phyloP scores from a whole-genome alignment of 163 green algal species.

The Scenedesmus sp. region DNA sequence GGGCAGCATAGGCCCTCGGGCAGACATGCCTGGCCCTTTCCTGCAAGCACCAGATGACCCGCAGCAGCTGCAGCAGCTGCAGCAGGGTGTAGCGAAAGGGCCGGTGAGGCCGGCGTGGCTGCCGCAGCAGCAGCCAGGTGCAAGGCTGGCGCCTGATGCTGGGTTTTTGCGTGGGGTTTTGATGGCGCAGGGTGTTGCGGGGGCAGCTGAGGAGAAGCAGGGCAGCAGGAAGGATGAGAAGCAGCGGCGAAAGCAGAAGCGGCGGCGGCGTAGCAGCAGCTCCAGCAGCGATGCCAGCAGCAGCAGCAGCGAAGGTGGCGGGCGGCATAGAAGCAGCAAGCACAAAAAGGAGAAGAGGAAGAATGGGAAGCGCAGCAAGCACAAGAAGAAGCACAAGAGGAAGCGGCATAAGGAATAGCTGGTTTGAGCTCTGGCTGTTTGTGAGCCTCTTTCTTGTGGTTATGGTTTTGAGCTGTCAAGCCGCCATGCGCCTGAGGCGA shows the following conservation, averaged over 20 bases:
- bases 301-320: not conserved
- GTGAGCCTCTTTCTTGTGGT: no score
- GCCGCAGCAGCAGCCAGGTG: not conserved
- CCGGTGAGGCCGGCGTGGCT: slow-evolving; percentile 41
- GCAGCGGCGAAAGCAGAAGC: not conserved
- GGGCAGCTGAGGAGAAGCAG: not conserved
- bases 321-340: not conserved
- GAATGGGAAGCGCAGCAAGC: not conserved
- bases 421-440: not conserved
- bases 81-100: not conserved
- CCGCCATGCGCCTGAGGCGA: no score
- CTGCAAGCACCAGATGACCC: slow-evolving; percentile 7
- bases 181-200: slow-evolving; percentile 9
- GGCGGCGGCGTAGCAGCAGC: not conserved
- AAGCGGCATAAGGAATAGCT: not conserved
- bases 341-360: no score
- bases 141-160: not conserved
- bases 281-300: not conserved
- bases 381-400: slow-evolving; percentile 16
- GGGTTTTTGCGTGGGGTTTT: slow-evolving; percentile 41
- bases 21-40: slow-evolving; percentile 37
- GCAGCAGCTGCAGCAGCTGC: not conserved
- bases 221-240: not conserved
- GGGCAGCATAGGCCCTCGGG: slow-evolving; percentile 31
- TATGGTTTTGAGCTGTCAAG: not conserved